A percentile compares a stretch with the other conserved stretches of the same genome.
phyloP scores from a whole-genome alignment of 768 basidiomycete species.

The Mrakia frigida region DNA sequence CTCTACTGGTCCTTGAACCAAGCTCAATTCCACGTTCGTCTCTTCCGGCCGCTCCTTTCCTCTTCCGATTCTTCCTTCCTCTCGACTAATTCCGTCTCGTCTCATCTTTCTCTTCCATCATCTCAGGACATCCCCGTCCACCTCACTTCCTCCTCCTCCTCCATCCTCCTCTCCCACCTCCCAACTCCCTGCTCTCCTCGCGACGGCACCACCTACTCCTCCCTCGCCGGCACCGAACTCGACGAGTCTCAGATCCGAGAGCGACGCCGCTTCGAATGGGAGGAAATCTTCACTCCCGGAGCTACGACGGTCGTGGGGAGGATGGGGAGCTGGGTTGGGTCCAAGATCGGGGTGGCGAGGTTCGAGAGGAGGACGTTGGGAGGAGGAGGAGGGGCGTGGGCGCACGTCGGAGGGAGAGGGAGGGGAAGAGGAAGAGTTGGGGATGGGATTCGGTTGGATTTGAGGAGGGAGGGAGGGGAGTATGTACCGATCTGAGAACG shows the following conservation, averaged over 20 bases:
- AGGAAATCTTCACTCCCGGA: constrained; percentile 3
- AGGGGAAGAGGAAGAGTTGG: background rate
- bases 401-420: too few relatives aligned
- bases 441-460: background rate
- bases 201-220: constrained; percentile 39
- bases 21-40: constrained; percentile 58
- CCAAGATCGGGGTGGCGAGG: background rate
- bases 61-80: background rate
- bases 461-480: background rate
- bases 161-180: constrained; percentile 19
- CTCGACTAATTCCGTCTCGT: background rate
- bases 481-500: background rate
- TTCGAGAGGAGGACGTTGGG: background rate
- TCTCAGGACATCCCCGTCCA: constrained; percentile 23
- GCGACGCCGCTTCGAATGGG: constrained; percentile 44
- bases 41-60: constrained; percentile 36
- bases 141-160: background rate
- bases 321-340: background rate
- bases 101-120: too few relatives aligned
- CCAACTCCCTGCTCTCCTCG: constrained; percentile 11
- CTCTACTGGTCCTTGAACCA: constrained; percentile 68
- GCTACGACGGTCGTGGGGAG: background rate
- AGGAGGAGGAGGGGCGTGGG: background rate
- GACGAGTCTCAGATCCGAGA: constrained; percentile 58
- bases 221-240: constrained; percentile 51